A percentile compares a stretch with the other conserved stretches of the same genome.
Conservation (phyloP, 192 early-diverging fungal species). For the Coemansia sp. region DNA sequence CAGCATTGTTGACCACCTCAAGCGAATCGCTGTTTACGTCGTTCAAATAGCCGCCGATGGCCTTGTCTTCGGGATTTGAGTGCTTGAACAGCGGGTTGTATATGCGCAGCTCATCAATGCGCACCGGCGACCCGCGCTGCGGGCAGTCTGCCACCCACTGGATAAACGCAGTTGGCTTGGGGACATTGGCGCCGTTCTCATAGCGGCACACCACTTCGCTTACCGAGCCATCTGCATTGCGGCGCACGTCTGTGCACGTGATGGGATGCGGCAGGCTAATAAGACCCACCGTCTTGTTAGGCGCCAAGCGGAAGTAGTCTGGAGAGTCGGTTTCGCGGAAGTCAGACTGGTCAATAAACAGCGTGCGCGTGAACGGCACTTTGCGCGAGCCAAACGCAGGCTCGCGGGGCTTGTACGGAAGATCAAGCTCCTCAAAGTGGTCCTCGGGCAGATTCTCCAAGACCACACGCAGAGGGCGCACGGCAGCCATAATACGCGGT, state of each 20-base stretch:
- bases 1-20: conserved; percentile 61
- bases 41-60: conserved; percentile 83
- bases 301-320: conserved; percentile 93
- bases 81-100: conserved; percentile 90
- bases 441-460: conserved; percentile 86
- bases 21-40: conserved; percentile 86
- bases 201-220: conserved; percentile 78
- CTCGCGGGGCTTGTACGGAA: conserved; percentile 91
- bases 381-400: conserved; percentile 77
- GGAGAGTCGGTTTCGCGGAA: conserved; percentile 92
- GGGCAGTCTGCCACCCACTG: conserved; percentile 95
- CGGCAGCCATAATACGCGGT: conserved; percentile 89
- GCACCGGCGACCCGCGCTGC: conserved; percentile 78
- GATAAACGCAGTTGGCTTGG: conserved; percentile 96
- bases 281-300: conserved; percentile 93
- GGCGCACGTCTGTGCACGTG: conserved; percentile 73
- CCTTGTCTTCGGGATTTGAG: conserved; percentile 74
- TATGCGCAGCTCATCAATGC: conserved; percentile 75
- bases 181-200: conserved; percentile 63
- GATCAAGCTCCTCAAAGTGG: conserved; percentile 71
- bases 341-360: conserved; percentile 96
- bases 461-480: conserved; percentile 86
- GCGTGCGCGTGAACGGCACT: conserved; percentile 84
- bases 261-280: conserved; percentile 86
- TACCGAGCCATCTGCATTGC: conserved; percentile 77